A percentile compares a stretch with the other conserved stretches of the same genome.
These are phyloP conservation scores for Aureobasidium sp. DNA, from an alignment of 2,329 filamentous ascomycete species.

Conservation along the genomic window DNA sequence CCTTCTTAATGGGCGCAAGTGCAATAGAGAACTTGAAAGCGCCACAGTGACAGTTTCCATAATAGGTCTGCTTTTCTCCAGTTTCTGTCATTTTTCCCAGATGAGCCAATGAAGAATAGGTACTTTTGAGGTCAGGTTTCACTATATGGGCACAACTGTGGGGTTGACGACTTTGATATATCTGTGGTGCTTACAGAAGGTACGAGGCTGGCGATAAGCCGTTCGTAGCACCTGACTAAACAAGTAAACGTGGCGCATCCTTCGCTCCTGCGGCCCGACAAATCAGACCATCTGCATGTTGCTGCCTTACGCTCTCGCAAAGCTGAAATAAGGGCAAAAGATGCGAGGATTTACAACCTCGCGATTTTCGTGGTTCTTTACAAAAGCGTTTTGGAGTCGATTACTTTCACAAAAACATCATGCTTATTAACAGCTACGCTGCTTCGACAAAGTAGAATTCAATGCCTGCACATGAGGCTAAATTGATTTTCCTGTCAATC, in stretches of 20 bases:
- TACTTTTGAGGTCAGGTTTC: background rate
- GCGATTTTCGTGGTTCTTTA: background rate
- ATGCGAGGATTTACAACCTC: no score
- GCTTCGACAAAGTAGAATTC: background rate
- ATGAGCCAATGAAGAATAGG: no score
- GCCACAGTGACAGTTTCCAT: constrained; percentile 10
- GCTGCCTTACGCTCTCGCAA: no score
- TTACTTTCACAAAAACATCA: background rate
- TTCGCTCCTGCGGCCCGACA: background rate
- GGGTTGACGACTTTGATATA: background rate
- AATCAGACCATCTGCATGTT: no score
- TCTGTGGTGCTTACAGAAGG: background rate
- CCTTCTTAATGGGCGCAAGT: background rate
- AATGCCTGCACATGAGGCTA: background rate
- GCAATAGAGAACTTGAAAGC: constrained; percentile 9
- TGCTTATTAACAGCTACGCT: background rate
- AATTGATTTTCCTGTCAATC: background rate
- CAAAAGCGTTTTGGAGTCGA: no score
- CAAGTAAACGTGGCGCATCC: background rate
- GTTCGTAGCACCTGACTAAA: background rate
- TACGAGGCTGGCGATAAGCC: background rate
- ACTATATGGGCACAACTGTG: background rate
- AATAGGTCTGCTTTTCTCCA: background rate
- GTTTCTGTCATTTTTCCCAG: background rate
- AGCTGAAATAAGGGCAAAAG: background rate